Base-by-base conservation (phyloP, 2,329 filamentous ascomycete genomes). In the Gaeumannomyces sp. region DNA sequence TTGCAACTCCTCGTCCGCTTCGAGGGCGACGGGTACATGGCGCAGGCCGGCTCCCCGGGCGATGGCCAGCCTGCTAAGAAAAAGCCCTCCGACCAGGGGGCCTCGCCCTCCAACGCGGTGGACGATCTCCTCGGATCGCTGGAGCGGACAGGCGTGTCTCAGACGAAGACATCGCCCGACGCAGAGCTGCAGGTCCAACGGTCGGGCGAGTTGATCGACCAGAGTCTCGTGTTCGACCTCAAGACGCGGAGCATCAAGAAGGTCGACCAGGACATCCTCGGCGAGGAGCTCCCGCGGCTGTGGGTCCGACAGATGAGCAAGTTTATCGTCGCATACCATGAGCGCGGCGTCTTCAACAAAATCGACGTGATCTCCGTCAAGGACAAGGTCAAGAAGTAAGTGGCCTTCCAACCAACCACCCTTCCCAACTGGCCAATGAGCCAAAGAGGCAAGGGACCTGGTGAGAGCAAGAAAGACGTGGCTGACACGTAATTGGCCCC, bases 21-120 rank as follows among this genome's bases (percentile, higher is more conserved):
- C 61, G 84, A 86, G 70, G 78, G 75, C 0, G 86, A 90, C 71
- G 87, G 85, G 0, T 89, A 86, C 63, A 59, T 78, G 16, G 60
- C 69, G 4, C 64, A 67, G 16, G 45, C 45, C 19, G 45, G 45
- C 7, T n/a, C 19, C 16, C 6, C 45, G 45, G 45, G 45, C 45
- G 14, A 50, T 63, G 19, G 61, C 25, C 45, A n/a, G 45, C 13
- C 45, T 7, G 22, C 1, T 7, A 5, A n/a, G 45, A n/a, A 53
- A 25, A 10, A 8, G 45, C 45, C 8, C 19, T 53, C 45, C 19
- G 45, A 53, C 4, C 25, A 64, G 38, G 61, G 11, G 50, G 64
- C 19, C 66, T 69, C 2, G 45, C 45, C 45, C 22, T 53, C 45
- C 19, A 25, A 4, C 29, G 13, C 6, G 28, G 4, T 60, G 11